Evolutionary conservation across 2,329 filamentous ascomycete genomes (phyloP).

Genomic region (Fusarium subglutinans): DNA sequence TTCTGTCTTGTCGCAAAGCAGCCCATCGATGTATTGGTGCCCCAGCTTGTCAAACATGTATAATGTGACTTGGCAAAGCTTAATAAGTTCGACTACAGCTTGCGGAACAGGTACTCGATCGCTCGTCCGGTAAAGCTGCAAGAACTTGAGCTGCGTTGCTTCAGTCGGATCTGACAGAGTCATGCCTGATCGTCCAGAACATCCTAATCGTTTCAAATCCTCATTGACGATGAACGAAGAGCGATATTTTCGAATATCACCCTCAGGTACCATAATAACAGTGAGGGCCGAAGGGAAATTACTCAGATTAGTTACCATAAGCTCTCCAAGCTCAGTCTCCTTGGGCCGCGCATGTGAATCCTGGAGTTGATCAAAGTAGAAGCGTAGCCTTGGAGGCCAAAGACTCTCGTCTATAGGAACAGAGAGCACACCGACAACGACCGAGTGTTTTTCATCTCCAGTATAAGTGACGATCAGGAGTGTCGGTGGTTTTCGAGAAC

Average conservation of each 20-base stretch:
- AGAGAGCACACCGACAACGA: constrained; percentile 82
- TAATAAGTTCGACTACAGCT: constrained; percentile 88
- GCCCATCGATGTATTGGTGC: constrained; percentile 88
- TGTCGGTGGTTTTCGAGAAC: constrained; percentile 88
- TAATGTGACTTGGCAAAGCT: constrained; percentile 88
- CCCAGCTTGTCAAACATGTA: constrained; percentile 88
- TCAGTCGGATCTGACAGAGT: constrained; percentile 80
- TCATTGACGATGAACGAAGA: constrained; percentile 94
- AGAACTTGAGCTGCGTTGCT: constrained; percentile 89
- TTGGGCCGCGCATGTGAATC: constrained; percentile 86
- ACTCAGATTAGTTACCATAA: constrained; percentile 95
- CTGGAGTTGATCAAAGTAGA: constrained; percentile 87
- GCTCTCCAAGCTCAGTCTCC: constrained; percentile 80
- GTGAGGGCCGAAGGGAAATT: constrained; percentile 91
- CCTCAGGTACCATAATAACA: constrained; percentile 89
- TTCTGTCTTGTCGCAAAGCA: constrained; percentile 94
- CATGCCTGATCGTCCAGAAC: constrained; percentile 87
- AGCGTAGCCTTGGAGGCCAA: constrained; percentile 81
- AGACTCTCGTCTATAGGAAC: constrained; percentile 81
- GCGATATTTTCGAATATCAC: constrained; percentile 81
- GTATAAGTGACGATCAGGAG: constrained; percentile 94
- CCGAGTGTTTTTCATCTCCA: constrained; percentile 80
- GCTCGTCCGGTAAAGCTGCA: constrained; percentile 87
- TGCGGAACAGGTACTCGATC: constrained; percentile 81
- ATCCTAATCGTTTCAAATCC: constrained; percentile 89